Evolutionary conservation across 495 filamentous ascomycete genomes (phyloP), one percentile per base, ranked within the genome.

Genomic region (Extremus antarcticus): DNA sequence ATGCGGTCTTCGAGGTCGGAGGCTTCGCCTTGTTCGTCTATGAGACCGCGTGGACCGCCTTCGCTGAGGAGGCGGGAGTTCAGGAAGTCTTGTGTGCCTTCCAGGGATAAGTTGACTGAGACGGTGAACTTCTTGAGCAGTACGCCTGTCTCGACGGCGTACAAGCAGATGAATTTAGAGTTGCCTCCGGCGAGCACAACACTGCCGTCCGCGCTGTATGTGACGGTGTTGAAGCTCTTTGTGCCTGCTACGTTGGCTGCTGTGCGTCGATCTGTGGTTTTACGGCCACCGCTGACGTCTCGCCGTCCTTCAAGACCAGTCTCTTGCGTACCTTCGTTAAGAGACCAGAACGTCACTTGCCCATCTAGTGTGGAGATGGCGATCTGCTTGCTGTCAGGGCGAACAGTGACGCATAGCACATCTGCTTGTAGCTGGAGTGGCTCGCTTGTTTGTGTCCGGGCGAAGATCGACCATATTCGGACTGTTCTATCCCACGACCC

Each of bases 101-200:
- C 90, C 3, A 98, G 75, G 16, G 90, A 91, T 2, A 94, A 77
- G 67, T 98, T 98, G 66, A 94, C 80, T 41, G 87, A 92, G 54
- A 96, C 88, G 0, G 90, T 95, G 64, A 83, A 97, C 59, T 95
- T 95, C 62, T 91, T 94, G 52, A 95, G 71, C n/a, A 98, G 73
- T 2, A 87, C 86, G 63, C 90, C 88, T 2, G 90, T 91, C 43
- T 78, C 77, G 21, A 92, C 87, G 48, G 92, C 89, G 68, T 98
- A 98, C 51, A 98, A 73, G 65, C 94, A 97, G 25, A 98, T 94
- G 65, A 88, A 95, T 71, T 96, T 98, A 79, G 88, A 95, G 70
- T 90, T 95, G 4, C 92, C 92, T 47, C 78, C 90, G 0, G 90
- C 91, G 40, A 98, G 74, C 21, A 97, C 75, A 66, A 90, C 96